Percentiles rank a stretch among this genome's conserved stretches.
These are phyloP conservation scores for Myxozyma nipponensis DNA, from an alignment of 805 yeast species.

Conservation along the genomic window DNA sequence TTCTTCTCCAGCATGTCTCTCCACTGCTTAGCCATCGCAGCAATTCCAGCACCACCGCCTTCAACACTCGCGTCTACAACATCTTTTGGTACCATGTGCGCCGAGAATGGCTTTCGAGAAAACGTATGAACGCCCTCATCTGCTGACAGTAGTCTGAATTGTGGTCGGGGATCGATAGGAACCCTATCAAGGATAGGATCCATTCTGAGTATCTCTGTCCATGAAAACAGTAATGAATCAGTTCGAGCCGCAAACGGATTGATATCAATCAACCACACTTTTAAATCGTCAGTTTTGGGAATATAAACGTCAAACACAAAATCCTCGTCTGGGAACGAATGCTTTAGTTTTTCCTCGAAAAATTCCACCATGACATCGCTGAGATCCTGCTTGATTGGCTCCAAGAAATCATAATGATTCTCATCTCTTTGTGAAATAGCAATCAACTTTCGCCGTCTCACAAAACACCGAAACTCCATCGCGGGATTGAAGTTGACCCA, in stretches of 20 bases:
- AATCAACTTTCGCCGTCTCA: slow-evolving; percentile 56
- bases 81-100: slow-evolving; percentile 88
- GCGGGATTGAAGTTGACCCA: slow-evolving; percentile 88
- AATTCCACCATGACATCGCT: slow-evolving; percentile 51
- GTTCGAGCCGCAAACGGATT: slow-evolving; percentile 76
- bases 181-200: no score
- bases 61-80: slow-evolving; percentile 78
- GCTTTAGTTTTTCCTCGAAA: slow-evolving; percentile 46
- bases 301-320: slow-evolving; percentile 65
- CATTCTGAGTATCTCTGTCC: slow-evolving; percentile 66
- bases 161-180: slow-evolving; percentile 33
- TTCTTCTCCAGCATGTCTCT: slow-evolving; percentile 35
- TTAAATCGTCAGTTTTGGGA: slow-evolving; percentile 58
- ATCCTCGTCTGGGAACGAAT: slow-evolving; percentile 47
- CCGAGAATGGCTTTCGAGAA: slow-evolving; percentile 77
- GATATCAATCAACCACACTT: slow-evolving; percentile 70
- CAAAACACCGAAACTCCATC: slow-evolving; percentile 84
- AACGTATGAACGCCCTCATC: slow-evolving; percentile 66
- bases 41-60: slow-evolving; percentile 54
- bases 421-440: slow-evolving; percentile 85
- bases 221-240: slow-evolving; percentile 72
- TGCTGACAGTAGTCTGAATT: slow-evolving; percentile 61
- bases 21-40: slow-evolving; percentile 65
- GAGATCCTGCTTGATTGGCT: slow-evolving; percentile 48
- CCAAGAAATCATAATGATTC: slow-evolving; percentile 71